A percentile compares a stretch with the other conserved stretches of the same genome.
These are phyloP conservation scores for Erythrophleum ivorense DNA, from an alignment of 331 rosid species.

Conservation along the genomic window DNA sequence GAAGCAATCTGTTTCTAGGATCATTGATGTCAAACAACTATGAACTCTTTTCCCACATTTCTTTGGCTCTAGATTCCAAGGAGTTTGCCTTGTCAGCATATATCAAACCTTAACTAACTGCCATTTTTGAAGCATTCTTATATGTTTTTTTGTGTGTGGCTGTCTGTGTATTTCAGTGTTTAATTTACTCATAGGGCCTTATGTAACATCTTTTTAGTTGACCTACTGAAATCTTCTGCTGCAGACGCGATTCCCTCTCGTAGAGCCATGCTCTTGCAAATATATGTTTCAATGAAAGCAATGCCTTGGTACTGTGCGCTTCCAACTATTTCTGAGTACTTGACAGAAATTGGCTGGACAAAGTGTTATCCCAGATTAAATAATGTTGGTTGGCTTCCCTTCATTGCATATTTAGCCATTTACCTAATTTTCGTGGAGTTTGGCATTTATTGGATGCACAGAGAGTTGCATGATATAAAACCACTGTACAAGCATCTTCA, in stretches of 20 bases:
- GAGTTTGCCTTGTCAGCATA: background rate
- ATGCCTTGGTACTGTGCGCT: conserved; percentile 83
- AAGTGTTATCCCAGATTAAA: conserved; percentile 69
- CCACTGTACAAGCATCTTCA: conserved; percentile 91
- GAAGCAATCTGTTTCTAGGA: conserved; percentile 11
- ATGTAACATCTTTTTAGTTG: conserved; percentile 7
- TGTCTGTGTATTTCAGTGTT: conserved; percentile 7
- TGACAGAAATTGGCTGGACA: conserved; percentile 84
- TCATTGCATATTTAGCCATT: conserved; percentile 56
- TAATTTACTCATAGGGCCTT: conserved; percentile 1
- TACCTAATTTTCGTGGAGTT: conserved; percentile 79
- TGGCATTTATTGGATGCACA: conserved; percentile 89
- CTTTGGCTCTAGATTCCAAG: background rate
- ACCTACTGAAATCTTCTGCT: conserved; percentile 38
- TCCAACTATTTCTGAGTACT: conserved; percentile 80
- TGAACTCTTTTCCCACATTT: background rate
- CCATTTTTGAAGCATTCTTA: background rate
- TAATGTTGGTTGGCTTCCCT: conserved; percentile 63
- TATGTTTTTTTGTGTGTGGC: background rate
- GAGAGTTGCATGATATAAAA: conserved; percentile 89
- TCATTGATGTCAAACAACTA: background rate
- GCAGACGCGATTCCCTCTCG: conserved; percentile 86
- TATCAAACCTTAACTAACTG: conserved; percentile 9
- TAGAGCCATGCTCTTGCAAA: conserved; percentile 82
- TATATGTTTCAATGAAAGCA: conserved; percentile 78